A percentile compares a stretch with the other conserved stretches of the same genome.
Conservation (phyloP, 768 basidiomycete species). For the Grammothele lineata region DNA sequence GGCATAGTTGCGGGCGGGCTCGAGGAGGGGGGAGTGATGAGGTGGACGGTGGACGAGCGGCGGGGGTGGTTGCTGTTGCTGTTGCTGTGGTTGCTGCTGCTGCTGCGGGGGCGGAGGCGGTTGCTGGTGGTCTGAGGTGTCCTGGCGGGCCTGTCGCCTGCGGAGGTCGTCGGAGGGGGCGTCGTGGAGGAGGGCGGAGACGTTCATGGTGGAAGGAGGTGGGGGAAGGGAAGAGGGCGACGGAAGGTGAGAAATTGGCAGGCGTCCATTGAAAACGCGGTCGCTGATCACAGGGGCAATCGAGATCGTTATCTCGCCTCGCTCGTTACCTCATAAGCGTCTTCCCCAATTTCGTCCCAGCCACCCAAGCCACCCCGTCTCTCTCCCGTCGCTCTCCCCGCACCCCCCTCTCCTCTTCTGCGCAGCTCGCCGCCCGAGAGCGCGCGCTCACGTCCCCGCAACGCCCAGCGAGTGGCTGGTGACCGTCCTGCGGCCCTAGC, state of each 20-base stretch:
- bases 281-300: constrained; percentile 29
- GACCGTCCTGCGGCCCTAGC: background rate
- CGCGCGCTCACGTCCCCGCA: background rate
- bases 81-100: constrained; percentile 23
- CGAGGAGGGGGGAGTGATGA: constrained; percentile 24
- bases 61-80: constrained; percentile 25
- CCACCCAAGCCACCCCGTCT: background rate
- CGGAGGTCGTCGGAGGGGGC: constrained; percentile 56
- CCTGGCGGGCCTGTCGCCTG: constrained; percentile 29
- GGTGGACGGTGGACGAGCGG: constrained; percentile 24
- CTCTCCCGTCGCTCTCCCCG: constrained; percentile 1
- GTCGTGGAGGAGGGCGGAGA: constrained; percentile 64
- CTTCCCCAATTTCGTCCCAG: background rate
- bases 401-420: background rate
- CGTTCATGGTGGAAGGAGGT: constrained; percentile 52
- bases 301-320: constrained; percentile 28
- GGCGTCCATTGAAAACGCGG: constrained; percentile 22
- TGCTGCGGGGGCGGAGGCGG: constrained; percentile 23
- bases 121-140: constrained; percentile 22
- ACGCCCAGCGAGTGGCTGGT: too few relatives aligned
- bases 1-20: constrained; percentile 21
- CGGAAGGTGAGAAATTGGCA: constrained; percentile 22
- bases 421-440: background rate
- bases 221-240: constrained; percentile 21
- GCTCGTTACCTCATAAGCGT: constrained; percentile 13